Conservation (phyloP, 2,329 filamentous ascomycete genomes). For the Lasiodiplodia theobromae region DNA sequence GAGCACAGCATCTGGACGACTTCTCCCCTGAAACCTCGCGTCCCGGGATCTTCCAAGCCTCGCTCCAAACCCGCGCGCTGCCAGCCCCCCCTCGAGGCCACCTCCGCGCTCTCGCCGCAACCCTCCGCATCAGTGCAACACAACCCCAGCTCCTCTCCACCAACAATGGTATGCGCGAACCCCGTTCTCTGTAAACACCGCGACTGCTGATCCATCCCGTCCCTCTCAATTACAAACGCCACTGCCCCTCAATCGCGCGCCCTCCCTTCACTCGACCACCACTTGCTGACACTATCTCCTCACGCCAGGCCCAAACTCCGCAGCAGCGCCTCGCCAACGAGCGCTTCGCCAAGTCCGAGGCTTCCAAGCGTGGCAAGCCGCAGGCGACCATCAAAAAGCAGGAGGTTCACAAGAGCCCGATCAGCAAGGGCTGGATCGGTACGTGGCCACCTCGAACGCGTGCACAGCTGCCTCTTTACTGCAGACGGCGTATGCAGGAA, state of each 20-base stretch:
- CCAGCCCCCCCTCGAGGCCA: slow-evolving; percentile 7
- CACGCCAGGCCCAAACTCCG: slow-evolving; percentile 76
- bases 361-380: slow-evolving; percentile 75
- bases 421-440: slow-evolving; percentile 67
- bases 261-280: background rate
- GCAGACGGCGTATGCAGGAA: background rate
- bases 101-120: slow-evolving; percentile 21
- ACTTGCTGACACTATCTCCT: background rate
- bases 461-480: background rate
- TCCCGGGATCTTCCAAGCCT: background rate
- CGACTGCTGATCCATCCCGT: background rate
- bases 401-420: slow-evolving; percentile 60
- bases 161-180: slow-evolving; percentile 13
- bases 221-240: background rate
- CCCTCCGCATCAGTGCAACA: background rate
- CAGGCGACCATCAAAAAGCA: slow-evolving; percentile 59
- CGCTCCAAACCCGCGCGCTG: slow-evolving; percentile 1
- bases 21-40: background rate
- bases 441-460: slow-evolving; percentile 43
- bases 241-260: background rate
- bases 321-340: slow-evolving; percentile 82
- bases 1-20: background rate
- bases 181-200: background rate
- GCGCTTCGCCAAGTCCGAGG: slow-evolving; percentile 77
- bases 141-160: background rate